phyloP scores from a whole-genome alignment of 352 stramenopile species.

The Phytophthora sansomeana region DNA sequence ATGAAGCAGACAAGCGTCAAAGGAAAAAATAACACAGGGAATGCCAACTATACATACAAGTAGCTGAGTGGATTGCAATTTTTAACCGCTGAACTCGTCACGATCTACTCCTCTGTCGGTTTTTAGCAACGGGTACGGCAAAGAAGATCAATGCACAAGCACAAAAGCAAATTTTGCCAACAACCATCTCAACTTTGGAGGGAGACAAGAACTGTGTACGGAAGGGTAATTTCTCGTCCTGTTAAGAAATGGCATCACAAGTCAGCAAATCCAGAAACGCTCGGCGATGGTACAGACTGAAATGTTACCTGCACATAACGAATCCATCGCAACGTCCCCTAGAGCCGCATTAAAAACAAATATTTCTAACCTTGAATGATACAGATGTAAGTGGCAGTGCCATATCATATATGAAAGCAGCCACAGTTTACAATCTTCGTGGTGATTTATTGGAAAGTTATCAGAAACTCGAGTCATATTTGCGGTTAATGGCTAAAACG shows the following conservation, averaged over 20 bases:
- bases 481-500: not conserved
- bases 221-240: no score
- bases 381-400: not conserved
- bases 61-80: no score
- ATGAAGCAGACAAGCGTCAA: no score
- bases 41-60: no score
- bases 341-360: not conserved
- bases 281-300: not conserved
- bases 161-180: no score
- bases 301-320: not conserved
- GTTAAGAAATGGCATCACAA: conserved; percentile 12
- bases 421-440: conserved; percentile 1
- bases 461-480: not conserved
- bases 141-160: no score
- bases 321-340: not conserved
- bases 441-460: conserved; percentile 1
- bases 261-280: not conserved
- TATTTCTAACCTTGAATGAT: not conserved
- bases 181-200: no score
- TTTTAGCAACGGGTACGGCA: no score
- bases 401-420: not conserved
- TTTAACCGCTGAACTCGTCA: no score
- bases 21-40: no score
- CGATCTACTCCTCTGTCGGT: no score
- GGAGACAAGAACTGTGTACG: no score